phyloP scores from a whole-genome alignment of 2,329 filamentous ascomycete genomes.

The Dactylella cylindrospora region DNA sequence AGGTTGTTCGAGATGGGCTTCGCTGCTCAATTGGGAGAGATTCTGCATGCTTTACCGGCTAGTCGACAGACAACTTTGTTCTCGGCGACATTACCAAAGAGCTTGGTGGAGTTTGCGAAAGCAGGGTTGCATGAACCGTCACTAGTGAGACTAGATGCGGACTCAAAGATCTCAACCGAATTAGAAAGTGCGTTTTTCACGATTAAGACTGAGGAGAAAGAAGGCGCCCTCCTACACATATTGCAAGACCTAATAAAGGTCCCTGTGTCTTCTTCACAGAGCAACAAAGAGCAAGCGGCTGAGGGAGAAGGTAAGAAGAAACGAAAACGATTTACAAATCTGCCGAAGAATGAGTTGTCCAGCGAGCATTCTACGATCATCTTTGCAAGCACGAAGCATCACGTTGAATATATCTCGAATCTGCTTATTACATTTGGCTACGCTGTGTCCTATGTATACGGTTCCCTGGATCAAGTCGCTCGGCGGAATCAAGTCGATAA shows the following conservation, averaged over 20 bases:
- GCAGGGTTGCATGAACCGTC: constrained; percentile 91
- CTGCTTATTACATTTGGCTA: constrained; percentile 82
- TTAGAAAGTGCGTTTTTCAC: constrained; percentile 94
- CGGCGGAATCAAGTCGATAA: constrained; percentile 88
- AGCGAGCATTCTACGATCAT: constrained; percentile 91
- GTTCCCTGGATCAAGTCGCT: constrained; percentile 89
- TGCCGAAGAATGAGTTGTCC: constrained; percentile 54
- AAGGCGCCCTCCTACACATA: constrained; percentile 85
- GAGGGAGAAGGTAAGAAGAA: constrained; percentile 62
- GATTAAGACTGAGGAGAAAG: constrained; percentile 89
- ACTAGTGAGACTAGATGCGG: constrained; percentile 84
- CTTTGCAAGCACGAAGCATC: constrained; percentile 93
- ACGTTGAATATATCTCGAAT: constrained; percentile 86
- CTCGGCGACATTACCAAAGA: constrained; percentile 90
- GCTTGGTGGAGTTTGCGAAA: constrained; percentile 90
- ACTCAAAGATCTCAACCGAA: constrained; percentile 94
- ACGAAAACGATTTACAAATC: constrained; percentile 64
- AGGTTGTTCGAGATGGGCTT: constrained; percentile 99
- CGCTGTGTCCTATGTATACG: constrained; percentile 90
- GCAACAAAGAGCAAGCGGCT: constrained; percentile 54
- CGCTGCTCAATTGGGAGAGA: constrained; percentile 86
- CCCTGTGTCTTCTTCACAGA: constrained; percentile 66
- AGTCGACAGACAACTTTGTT: constrained; percentile 89
- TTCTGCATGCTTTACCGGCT: constrained; percentile 80
- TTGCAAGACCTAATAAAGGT: constrained; percentile 91